Conservation (phyloP, 306 rosid genomes). For the Comarum palustre region DNA sequence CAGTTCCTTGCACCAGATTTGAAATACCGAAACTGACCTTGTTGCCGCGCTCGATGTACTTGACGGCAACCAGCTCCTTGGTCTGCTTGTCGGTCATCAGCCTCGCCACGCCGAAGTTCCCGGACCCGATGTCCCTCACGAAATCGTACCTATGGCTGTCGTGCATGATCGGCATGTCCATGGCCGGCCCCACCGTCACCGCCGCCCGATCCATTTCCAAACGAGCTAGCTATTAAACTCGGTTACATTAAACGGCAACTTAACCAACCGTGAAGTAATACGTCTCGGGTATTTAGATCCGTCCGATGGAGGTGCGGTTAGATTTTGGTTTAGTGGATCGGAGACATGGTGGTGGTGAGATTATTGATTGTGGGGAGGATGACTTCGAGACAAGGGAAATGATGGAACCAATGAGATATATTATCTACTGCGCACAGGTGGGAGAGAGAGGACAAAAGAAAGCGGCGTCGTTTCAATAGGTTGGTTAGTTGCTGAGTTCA, state of each 20-base stretch:
- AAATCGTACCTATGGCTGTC: conserved; percentile 86
- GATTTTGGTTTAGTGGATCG: conserved; percentile 4
- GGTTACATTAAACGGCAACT: too few relatives aligned
- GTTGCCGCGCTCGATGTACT: conserved; percentile 86
- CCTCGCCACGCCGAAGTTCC: conserved; percentile 88
- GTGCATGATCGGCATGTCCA: conserved; percentile 91
- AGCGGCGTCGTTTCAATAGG: conserved; percentile 29
- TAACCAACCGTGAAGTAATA: too few relatives aligned
- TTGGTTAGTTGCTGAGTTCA: conserved; percentile 15
- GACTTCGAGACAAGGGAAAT: conserved; percentile 8
- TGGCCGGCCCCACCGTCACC: conserved; percentile 61
- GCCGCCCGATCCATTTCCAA: conserved; percentile 70
- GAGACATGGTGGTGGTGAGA: background rate
- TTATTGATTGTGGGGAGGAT: background rate
- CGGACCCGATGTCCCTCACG: conserved; percentile 81
- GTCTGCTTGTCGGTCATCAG: conserved; percentile 82
- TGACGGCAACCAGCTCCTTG: conserved; percentile 83
- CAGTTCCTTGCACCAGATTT: background rate
- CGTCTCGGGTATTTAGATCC: too few relatives aligned
- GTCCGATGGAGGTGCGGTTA: background rate
- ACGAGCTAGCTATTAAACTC: too few relatives aligned
- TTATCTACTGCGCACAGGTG: conserved; percentile 3
- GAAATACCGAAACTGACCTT: conserved; percentile 49
- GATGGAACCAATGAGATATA: conserved; percentile 16
- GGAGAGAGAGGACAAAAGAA: conserved; percentile 16